Percentiles rank a stretch among this genome's conserved stretches.
These are phyloP conservation scores for Aspergillus fumigatiaffinis DNA, from an alignment of 2,329 filamentous ascomycete genomes.

Conservation along the genomic window DNA sequence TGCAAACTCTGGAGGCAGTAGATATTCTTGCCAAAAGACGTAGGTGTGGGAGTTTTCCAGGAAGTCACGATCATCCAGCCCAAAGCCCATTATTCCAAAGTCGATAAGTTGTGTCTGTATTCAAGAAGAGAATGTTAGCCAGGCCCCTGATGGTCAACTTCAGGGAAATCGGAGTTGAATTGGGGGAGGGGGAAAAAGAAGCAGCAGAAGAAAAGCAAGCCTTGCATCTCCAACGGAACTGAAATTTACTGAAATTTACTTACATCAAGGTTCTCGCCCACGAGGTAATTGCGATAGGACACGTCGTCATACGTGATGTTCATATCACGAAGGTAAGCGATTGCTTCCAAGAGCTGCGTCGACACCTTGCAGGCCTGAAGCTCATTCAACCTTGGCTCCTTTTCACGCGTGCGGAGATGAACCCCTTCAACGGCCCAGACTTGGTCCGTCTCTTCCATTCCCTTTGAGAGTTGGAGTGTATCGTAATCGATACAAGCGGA, in stretches of 20 bases:
- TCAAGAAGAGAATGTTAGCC: neutral
- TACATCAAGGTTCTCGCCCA: constrained; percentile 21
- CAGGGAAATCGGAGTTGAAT: neutral
- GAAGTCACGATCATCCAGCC: constrained; percentile 13
- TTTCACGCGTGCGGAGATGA: constrained; percentile 10
- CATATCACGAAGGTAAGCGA: constrained; percentile 27
- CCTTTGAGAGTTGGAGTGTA: neutral
- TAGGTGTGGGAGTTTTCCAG: neutral
- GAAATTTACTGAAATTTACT: neutral
- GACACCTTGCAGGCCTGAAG: constrained; percentile 26
- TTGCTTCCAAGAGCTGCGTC: constrained; percentile 25
- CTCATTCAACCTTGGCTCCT: constrained; percentile 20
- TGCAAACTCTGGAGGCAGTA: constrained; percentile 23
- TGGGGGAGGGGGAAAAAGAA: neutral
- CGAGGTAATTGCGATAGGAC: constrained; percentile 27
- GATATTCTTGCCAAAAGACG: constrained; percentile 24
- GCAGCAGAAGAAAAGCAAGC: neutral
- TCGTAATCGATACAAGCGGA: constrained; percentile 18
- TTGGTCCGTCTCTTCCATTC: neutral
- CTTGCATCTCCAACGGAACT: neutral
- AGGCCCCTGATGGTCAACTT: neutral
- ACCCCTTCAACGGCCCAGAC: constrained; percentile 4
- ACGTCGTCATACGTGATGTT: constrained; percentile 25
- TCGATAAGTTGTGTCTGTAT: constrained; percentile 17
- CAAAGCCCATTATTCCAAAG: constrained; percentile 1